Evolutionary conservation across 106 monocot genomes (phyloP).

Genomic region (Dendrobium huoshanense): DNA sequence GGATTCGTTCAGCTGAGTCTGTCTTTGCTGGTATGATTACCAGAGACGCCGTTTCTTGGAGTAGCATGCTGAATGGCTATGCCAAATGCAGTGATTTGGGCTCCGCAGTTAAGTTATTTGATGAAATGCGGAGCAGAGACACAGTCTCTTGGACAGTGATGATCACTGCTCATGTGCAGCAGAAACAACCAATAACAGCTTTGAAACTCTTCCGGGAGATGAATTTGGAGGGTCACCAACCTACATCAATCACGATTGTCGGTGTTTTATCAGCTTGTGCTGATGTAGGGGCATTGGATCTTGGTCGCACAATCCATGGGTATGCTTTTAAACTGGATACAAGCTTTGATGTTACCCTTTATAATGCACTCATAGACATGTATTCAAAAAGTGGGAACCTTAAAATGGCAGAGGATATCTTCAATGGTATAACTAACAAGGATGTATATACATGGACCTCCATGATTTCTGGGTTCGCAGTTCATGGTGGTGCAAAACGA

Average conservation of each 20-base stretch:
- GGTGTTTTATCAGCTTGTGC: constrained; percentile 48
- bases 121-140: constrained; percentile 21
- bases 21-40: constrained; percentile 25
- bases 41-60: constrained; percentile 25
- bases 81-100: constrained; percentile 20
- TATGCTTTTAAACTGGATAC: constrained; percentile 20
- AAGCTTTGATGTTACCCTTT: constrained; percentile 17
- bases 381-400: constrained; percentile 55
- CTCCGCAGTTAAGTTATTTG: constrained; percentile 18
- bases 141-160: constrained; percentile 34
- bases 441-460: constrained; percentile 48
- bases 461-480: constrained; percentile 38
- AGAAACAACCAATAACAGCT: constrained; percentile 18
- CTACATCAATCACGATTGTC: constrained; percentile 23
- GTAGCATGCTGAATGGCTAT: constrained; percentile 32
- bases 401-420: constrained; percentile 23
- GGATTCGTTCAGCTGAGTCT: constrained; percentile 8
- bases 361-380: constrained; percentile 56
- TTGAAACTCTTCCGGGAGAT: constrained; percentile 28
- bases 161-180: constrained; percentile 33
- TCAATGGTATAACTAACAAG: constrained; percentile 12
- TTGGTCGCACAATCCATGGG: constrained; percentile 37
- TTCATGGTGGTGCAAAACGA: constrained; percentile 23
- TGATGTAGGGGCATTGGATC: constrained; percentile 34
- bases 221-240: constrained; percentile 19